These are phyloP conservation scores for Vitis rotundifolia DNA, from an alignment of 164 flowering plant genomes.

Conservation along the genomic window DNA sequence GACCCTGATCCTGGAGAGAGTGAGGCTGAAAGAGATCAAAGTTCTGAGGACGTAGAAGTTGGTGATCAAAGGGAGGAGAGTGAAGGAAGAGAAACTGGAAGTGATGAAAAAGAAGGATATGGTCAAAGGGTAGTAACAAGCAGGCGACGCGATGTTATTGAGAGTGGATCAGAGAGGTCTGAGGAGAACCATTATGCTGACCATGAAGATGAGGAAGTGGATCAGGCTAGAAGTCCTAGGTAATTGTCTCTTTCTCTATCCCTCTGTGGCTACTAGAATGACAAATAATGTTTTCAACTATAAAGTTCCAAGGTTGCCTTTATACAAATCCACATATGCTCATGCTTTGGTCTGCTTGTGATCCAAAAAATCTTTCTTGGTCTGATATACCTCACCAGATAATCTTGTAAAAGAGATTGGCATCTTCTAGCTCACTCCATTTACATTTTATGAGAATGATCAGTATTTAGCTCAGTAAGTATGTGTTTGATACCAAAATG, in stretches of 20 bases:
- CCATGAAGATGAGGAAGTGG: conserved; percentile 82
- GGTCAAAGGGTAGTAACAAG: conserved; percentile 72
- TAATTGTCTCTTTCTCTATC: conserved; percentile 17
- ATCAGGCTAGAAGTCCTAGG: conserved; percentile 72
- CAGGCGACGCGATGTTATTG: conserved; percentile 60
- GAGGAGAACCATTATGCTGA: conserved; percentile 71
- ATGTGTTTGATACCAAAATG: not conserved
- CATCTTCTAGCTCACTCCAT: too few species aligned
- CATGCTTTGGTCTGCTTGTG: not conserved
- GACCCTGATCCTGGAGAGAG: conserved; percentile 82
- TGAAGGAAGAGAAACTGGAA: conserved; percentile 73
- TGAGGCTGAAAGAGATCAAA: conserved; percentile 86
- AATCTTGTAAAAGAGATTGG: too few species aligned
- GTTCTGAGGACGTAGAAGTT: conserved; percentile 72
- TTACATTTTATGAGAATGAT: not conserved
- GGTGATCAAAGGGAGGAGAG: conserved; percentile 69
- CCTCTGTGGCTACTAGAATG: not conserved
- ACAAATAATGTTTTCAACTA: not conserved
- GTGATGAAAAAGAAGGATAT: conserved; percentile 78
- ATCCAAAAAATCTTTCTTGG: not conserved
- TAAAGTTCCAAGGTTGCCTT: not conserved
- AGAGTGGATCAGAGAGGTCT: conserved; percentile 85
- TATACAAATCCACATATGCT: not conserved
- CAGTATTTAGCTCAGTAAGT: not conserved
- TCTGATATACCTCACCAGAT: not conserved